Evolutionary conservation across 768 basidiomycete species (phyloP).

Genomic region (Xerocomus spinulosus): DNA sequence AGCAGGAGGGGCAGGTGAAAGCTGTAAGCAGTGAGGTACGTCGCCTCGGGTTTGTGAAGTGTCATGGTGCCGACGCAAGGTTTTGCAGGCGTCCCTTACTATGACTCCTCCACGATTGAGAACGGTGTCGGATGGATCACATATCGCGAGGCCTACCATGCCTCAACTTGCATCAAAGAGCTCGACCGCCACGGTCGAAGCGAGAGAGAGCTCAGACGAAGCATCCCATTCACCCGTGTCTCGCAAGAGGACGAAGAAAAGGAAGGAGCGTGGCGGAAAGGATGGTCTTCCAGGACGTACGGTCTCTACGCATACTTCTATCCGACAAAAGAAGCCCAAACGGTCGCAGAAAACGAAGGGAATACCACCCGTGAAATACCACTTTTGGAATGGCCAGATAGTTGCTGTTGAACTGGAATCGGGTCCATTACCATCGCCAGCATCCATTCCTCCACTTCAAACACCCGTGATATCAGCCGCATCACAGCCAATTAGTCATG

Average conservation of each 20-base stretch:
- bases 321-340: neutral
- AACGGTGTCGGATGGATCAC: neutral
- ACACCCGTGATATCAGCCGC: neutral
- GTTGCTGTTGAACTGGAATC: slow-evolving; percentile 2
- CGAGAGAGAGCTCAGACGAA: neutral
- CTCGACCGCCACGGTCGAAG: neutral
- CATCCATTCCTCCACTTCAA: neutral
- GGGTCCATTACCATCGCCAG: neutral
- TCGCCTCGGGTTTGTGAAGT: neutral
- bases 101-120: neutral
- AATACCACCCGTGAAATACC: neutral
- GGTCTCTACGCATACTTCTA: neutral
- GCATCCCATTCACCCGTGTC: neutral
- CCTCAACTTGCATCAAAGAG: neutral
- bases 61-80: neutral
- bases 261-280: neutral
- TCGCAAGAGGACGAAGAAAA: slow-evolving; percentile 4
- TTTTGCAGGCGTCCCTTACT: neutral
- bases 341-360: neutral
- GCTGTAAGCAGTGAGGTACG: neutral
- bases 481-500: neutral
- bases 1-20: neutral
- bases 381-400: slow-evolving; percentile 15
- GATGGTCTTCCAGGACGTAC: neutral
- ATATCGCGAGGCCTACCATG: neutral